Conservation (phyloP, 805 yeast genomes). For the Myxozyma sirexii region DNA sequence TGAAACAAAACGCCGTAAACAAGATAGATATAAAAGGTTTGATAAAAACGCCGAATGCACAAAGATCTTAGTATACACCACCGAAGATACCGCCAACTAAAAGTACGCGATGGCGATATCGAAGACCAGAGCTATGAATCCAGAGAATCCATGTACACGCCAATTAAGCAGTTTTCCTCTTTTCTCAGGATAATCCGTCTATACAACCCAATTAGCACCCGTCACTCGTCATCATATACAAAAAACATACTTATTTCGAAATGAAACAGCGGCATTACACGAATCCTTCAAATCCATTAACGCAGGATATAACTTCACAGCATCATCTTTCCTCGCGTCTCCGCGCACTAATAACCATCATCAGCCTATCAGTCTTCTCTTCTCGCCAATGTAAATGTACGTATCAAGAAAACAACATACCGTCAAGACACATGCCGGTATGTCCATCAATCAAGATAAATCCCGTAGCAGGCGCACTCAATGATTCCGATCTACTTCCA, state of each 20-base stretch:
- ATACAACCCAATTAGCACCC: background rate
- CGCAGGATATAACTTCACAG: constrained; percentile 4
- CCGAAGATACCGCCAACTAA: no score
- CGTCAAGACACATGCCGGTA: constrained; percentile 28
- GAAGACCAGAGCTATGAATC: no score
- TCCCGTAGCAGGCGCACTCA: constrained; percentile 15
- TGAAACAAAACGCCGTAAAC: no score
- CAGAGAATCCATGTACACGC: constrained; percentile 20
- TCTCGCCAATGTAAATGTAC: background rate
- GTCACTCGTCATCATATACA: background rate
- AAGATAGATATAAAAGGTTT: no score
- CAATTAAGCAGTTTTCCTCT: constrained; percentile 28
- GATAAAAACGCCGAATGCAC: no score
- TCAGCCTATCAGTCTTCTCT: background rate
- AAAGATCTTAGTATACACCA: no score
- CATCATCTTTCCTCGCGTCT: constrained; percentile 24
- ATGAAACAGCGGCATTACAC: constrained; percentile 20
- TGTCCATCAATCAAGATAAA: constrained; percentile 23
- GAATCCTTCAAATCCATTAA: background rate
- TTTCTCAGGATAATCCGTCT: constrained; percentile 25
- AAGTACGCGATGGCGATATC: no score
- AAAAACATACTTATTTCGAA: constrained; percentile 11
- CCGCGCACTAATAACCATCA: constrained; percentile 21
- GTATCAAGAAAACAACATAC: background rate
- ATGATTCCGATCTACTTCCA: constrained; percentile 12